A percentile compares a stretch with the other conserved stretches of the same genome.
These are phyloP conservation scores for Rubia yunnanensis DNA, from an alignment of 257 asterid species.

Conservation along the genomic window DNA sequence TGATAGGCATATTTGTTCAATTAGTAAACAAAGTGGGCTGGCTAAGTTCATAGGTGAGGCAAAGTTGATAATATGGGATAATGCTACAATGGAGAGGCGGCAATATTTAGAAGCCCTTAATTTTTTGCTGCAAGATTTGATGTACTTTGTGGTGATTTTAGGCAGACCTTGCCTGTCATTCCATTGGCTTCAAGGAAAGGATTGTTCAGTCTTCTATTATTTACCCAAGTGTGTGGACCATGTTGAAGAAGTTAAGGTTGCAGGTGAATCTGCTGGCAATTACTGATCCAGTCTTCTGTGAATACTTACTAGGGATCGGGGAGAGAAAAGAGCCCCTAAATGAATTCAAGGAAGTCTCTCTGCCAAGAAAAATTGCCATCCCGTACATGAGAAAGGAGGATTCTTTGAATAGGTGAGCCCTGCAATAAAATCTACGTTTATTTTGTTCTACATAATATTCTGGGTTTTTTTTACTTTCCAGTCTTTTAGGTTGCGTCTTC, in stretches of 20 bases:
- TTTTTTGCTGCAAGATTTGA: background rate
- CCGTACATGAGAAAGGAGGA: background rate
- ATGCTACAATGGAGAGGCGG: slow-evolving; percentile 1
- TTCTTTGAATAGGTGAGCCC: background rate
- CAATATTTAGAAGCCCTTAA: background rate
- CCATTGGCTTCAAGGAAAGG: too few relatives aligned
- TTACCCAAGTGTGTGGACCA: too few relatives aligned
- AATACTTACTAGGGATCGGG: background rate
- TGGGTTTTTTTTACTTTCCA: background rate
- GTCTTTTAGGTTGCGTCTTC: background rate
- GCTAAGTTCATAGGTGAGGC: background rate
- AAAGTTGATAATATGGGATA: background rate
- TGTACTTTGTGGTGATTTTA: background rate
- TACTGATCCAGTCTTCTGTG: background rate
- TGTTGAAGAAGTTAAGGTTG: background rate
- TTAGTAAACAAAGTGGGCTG: background rate
- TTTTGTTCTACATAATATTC: too few relatives aligned
- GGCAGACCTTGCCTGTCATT: background rate
- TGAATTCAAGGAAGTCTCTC: background rate
- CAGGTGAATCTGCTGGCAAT: background rate
- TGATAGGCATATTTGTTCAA: background rate
- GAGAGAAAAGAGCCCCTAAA: background rate
- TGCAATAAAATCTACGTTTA: too few relatives aligned
- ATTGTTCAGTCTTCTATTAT: too few relatives aligned
- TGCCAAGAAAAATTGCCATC: background rate